Evolutionary conservation across 768 basidiomycete genomes (phyloP), one percentile per base, ranked within the genome.

Genomic region (Nidularia pulvinata): DNA sequence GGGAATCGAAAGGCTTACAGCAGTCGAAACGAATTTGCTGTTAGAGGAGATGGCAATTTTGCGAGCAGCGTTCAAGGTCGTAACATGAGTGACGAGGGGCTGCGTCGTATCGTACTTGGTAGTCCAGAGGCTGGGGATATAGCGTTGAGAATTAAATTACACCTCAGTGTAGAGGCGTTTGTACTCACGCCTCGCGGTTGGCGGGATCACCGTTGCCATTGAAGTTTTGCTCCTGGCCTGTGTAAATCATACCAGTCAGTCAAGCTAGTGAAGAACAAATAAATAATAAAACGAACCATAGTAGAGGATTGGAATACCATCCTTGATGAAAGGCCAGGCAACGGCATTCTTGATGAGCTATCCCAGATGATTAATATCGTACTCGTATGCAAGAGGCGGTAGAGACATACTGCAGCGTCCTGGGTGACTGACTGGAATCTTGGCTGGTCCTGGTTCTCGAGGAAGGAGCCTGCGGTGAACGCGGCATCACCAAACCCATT

Each of bases 261-360:
- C 16, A 32, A 36, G 22, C 13, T 39, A 11, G 36, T 37, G 10
- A 13, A 19, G n/a, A 19, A 13, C 13, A 19, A n/a, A 52, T 19
- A 19, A 11, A 36, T 25, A 4, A 11, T 33, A 9, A 32, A 14
- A 51, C 56, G 37, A 39, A 65, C 86, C 86, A 55, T 86, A 86
- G 63, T 89, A 89, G 37, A 86, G 65, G 53, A 88, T 84, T 2
- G 87, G 87, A 57, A 88, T 83, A 16, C 86, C 85, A 54, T 89
- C 88, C 44, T 79, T 76, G 72, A 85, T 78, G 64, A 87, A 88
- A 48, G 74, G 77, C 69, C 83, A 86, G 25, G 77, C 68, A 76
- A 88, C 80, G 22, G 83, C 83, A 61, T 88, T 88, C 60, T 72
- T 77, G 36, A 61, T 47, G 42, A 72, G 61, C 25, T 25, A 25